Base-by-base conservation (phyloP, 202 grass and related monocot species). In the Brachypodium distachyon region DNA sequence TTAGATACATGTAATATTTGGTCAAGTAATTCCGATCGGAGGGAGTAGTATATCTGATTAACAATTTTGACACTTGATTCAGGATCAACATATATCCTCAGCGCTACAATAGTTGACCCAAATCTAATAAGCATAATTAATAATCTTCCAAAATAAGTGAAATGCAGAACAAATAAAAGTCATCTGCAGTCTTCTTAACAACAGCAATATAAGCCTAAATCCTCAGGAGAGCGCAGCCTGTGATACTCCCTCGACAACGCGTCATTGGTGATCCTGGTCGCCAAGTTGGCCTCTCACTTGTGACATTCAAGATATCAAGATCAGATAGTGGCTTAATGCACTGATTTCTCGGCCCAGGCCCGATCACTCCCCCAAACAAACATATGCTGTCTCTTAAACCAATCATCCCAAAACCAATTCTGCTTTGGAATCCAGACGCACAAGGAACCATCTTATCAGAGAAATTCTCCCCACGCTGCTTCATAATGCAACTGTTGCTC, bases 331-430 rank as follows among this genome's bases (percentile, higher is more conserved):
- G 96, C 43, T 95, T 98, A 56, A 98, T 98, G 76, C 89, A 95
- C 44, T 98, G 96, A 74, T 98, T 98, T 63, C 89, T 92, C 0
- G 96, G 96, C 1, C 96, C 96, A 12, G 96, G 96, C 49, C 91
- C 96, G 11, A 98, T 95, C 51, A 98, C 91, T 80, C 96, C 96
- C 34, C 96, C 91, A 42, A 98, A 71, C 41, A 98, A 61, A 73
- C 88, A 95, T 83, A 98, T 98, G 49, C 87, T 91, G 56, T 92
- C 77, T 31, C 80, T 70, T 33, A 98, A 25, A 59, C 96, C 89
- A 56, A 95, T 90, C 91, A 92, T 98, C 49, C 96, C 91, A 22
- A 98, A 98, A 39, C 80, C 87, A 16, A 98, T 92, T 80, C 91
- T 89, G 76, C 96, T 95, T 70, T 98, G 96, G 66, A 98, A 98